Base-by-base conservation (phyloP, 1,284 basidiomycete species). In the Cutaneotrichosporon arboriforme region DNA sequence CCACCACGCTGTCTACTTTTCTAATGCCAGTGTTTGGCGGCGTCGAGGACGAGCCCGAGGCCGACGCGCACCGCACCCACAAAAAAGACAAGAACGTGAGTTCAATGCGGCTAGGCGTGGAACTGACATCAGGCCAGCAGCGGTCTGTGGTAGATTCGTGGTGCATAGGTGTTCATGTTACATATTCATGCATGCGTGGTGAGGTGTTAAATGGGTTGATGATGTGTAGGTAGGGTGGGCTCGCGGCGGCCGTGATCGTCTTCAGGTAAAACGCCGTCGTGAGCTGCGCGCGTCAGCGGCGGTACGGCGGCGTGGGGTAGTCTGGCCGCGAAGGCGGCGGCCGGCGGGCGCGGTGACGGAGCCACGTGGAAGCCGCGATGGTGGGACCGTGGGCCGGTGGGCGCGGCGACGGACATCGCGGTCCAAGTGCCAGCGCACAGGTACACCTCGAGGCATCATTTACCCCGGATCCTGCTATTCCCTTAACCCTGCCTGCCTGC, bases 31-130 rank as follows among this genome's bases (percentile, higher is more conserved):
- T 74, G 56, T 74, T 74, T 37, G 70, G 70, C 39, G 69, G 70
- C 22, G 67, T 67, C 59, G 68, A 69, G 51, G 65, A 66, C 38
- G 69, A 70, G 61, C 68, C 66, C 9, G 67, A 67, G 34, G 62
- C 45, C 52, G 52, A 60, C 18, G 59, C 61, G 8, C 59, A 64
- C 3, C 54, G 58, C 15, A 61, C 60, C 13, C 53, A 59, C 41
- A 67, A 67, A 62, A 67, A 64, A 56, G 60, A 66, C 36, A 60
- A 68, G 54, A 44, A 50, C 44, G 67, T 67, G 47, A 55, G 65
- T 61, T 35, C 8, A 3, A n/a, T 8, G 13, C 21, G 10, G 13
- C 9, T 4, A 7, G 26, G 26, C 7, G 8, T 2, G 15, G 3
- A 36, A 41, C 52, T 53, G 41, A 53, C 52, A 21, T 8, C 41